A percentile compares a stretch with the other conserved stretches of the same genome.
Conservation (phyloP, 257 asterid species). For the Gentiana straminea region DNA sequence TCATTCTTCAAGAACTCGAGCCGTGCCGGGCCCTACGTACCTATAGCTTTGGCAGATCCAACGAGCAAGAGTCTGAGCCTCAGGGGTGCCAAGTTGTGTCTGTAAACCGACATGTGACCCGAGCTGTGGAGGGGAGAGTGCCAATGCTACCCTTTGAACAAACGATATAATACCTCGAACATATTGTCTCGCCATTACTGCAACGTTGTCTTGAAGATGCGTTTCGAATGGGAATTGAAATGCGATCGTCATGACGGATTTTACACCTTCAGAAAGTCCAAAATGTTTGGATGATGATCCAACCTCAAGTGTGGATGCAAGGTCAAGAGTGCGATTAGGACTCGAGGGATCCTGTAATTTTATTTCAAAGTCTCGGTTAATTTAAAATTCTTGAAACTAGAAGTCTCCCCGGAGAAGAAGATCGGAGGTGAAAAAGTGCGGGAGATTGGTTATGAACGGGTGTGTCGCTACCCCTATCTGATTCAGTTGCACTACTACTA, state of each 20-base stretch:
- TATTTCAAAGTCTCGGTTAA: neutral
- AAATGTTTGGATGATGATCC: conserved; percentile 43
- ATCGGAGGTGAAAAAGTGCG: no score
- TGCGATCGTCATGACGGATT: conserved; percentile 94
- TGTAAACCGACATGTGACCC: conserved; percentile 40
- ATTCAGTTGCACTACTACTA: no score
- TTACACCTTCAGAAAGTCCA: conserved; percentile 30
- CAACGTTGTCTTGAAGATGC: conserved; percentile 75
- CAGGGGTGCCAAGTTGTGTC: conserved; percentile 75
- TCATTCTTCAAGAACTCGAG: no score
- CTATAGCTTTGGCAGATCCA: conserved; percentile 97
- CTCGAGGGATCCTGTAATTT: conserved; percentile 51
- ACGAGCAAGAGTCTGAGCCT: conserved; percentile 70
- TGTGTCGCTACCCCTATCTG: no score
- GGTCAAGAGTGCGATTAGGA: conserved; percentile 87
- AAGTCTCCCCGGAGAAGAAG: no score
- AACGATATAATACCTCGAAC: conserved; percentile 83
- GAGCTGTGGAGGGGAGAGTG: conserved; percentile 69
- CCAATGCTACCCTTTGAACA: conserved; percentile 91
- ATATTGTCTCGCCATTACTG: conserved; percentile 92
- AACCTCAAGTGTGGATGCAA: conserved; percentile 85
- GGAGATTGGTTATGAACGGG: no score
- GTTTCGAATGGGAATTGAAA: conserved; percentile 85
- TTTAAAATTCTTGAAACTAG: neutral
- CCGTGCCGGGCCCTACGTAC: conserved; percentile 19